Percentiles rank a stretch among this genome's conserved stretches.
Evolutionary conservation across 2,329 filamentous ascomycete genomes (phyloP).

Genomic region (Ophiostoma perfectum): DNA sequence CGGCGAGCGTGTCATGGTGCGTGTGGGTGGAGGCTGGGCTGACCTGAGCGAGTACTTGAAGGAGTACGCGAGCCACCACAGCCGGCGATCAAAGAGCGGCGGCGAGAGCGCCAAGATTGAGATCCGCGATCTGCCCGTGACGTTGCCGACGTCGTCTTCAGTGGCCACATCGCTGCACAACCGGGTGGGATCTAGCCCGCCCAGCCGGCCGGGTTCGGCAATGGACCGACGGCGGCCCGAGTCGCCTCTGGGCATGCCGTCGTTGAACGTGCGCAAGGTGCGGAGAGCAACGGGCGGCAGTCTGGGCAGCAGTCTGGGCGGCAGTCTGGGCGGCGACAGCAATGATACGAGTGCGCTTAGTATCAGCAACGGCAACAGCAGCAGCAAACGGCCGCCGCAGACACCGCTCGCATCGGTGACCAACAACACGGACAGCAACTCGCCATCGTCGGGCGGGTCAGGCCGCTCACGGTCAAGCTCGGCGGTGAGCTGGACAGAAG

Average conservation of each 20-base stretch:
- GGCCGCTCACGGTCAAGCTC: constrained; percentile 49
- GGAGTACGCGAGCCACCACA: constrained; percentile 89
- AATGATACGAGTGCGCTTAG: background rate
- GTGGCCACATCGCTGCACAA: constrained; percentile 24
- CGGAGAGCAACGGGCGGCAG: constrained; percentile 33
- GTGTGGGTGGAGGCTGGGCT: constrained; percentile 96
- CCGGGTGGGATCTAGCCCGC: constrained; percentile 33
- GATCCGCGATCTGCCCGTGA: constrained; percentile 46
- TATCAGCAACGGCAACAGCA: constrained; percentile 4
- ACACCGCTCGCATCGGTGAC: constrained; percentile 39
- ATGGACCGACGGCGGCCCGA: constrained; percentile 35
- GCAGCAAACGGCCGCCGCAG: constrained; percentile 30
- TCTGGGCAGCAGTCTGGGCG: background rate
- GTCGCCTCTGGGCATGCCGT: constrained; percentile 38
- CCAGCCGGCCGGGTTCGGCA: constrained; percentile 35
- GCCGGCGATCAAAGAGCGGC: constrained; percentile 54
- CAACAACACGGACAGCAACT: constrained; percentile 35
- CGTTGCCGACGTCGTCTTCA: constrained; percentile 29
- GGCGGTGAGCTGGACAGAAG: constrained; percentile 50
- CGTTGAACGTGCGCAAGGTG: constrained; percentile 51
- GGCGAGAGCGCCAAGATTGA: constrained; percentile 50
- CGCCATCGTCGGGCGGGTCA: constrained; percentile 43
- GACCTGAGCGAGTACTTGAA: constrained; percentile 92
- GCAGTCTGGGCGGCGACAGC: background rate
- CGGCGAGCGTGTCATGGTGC: constrained; percentile 93